These are phyloP conservation scores for Trametes coccinea DNA, from an alignment of 768 basidiomycete species.

Conservation along the genomic window DNA sequence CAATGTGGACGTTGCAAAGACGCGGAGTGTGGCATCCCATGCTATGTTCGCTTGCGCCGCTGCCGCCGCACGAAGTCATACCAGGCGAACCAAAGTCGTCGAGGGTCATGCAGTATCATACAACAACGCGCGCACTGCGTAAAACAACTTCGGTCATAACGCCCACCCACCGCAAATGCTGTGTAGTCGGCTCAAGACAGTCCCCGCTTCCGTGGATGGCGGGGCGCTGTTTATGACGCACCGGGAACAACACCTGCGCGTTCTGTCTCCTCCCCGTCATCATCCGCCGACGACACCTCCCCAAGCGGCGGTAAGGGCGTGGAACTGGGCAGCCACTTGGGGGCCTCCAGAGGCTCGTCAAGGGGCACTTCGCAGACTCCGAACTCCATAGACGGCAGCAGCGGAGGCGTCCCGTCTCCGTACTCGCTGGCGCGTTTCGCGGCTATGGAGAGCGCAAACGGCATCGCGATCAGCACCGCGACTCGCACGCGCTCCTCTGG, in stretches of 20 bases:
- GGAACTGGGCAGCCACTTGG: not conserved
- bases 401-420: conserved; percentile 11
- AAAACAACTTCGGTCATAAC: no score
- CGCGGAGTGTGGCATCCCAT: no score
- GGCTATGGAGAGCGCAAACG: conserved; percentile 16
- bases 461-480: conserved; percentile 29
- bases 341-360: not conserved
- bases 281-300: not conserved
- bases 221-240: not conserved
- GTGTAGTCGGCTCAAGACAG: no score
- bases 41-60: no score
- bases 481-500: conserved; percentile 15
- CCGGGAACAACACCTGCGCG: not conserved
- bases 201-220: no score
- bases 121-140: no score
- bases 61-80: no score
- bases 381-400: conserved; percentile 29
- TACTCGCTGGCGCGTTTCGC: conserved; percentile 7
- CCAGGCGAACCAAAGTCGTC: no score
- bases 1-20: no score
- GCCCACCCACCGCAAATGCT: no score
- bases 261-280: no score
- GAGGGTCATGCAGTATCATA: no score
- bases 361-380: conserved; percentile 25
- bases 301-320: not conserved